Evolutionary conservation across 1,284 basidiomycete genomes (phyloP).

Genomic region (Malassezia pachydermatis): DNA sequence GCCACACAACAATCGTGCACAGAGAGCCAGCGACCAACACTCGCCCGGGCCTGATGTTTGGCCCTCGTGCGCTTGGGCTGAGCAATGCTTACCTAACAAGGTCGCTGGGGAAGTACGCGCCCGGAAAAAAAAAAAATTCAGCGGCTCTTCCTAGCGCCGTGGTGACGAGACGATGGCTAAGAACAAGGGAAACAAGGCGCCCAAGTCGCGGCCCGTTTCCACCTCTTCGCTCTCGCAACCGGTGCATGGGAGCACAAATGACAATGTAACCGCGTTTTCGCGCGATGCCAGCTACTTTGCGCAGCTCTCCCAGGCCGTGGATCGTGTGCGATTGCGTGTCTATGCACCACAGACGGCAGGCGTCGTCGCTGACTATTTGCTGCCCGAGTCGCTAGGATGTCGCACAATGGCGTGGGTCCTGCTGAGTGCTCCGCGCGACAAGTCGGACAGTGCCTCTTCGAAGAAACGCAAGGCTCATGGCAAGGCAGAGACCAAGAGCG

Average conservation of each 20-base stretch:
- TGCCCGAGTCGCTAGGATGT: constrained; percentile 15
- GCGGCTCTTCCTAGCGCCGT: too few species aligned
- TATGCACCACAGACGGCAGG: constrained; percentile 57
- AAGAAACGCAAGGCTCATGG: constrained; percentile 29
- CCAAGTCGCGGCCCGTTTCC: constrained; percentile 30
- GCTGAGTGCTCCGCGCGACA: constrained; percentile 1
- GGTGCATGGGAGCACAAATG: constrained; percentile 50
- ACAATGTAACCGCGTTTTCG: constrained; percentile 57
- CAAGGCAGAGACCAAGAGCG: constrained; percentile 15
- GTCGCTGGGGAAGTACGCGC: too few species aligned
- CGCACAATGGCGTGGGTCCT: constrained; percentile 4
- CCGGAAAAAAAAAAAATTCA: too few species aligned
- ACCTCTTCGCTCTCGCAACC: constrained; percentile 59
- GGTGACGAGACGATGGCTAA: constrained; percentile 28
- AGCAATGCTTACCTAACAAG: constrained; percentile 1
- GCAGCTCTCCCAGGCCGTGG: constrained; percentile 59
- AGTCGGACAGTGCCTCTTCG: constrained; percentile 11
- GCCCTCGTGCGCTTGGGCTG: constrained; percentile 7
- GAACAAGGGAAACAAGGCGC: constrained; percentile 31
- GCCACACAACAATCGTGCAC: too few species aligned
- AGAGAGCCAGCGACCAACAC: constrained; percentile 3
- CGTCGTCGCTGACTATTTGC: constrained; percentile 52
- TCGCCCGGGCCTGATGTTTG: neutral
- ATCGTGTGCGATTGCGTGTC: constrained; percentile 63
- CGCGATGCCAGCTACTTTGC: constrained; percentile 57